A percentile compares a stretch with the other conserved stretches of the same genome.
Evolutionary conservation across 345 rosid species (phyloP).

Genomic region (Euphorbia lathyris): DNA sequence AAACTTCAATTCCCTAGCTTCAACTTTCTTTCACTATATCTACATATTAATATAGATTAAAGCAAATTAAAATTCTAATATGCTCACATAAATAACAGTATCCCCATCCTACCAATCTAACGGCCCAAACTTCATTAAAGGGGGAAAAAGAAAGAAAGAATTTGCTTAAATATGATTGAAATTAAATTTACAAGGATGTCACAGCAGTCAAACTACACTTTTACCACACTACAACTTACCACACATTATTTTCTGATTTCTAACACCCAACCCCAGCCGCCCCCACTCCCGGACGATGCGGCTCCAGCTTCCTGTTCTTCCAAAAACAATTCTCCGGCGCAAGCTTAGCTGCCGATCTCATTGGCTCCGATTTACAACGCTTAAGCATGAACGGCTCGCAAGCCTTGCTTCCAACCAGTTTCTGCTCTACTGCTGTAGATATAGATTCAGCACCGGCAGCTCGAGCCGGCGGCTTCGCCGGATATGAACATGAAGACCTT

Average conservation of each 20-base stretch:
- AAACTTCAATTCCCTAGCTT: too few relatives aligned
- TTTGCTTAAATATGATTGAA: background rate
- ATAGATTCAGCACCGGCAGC: conserved; percentile 32
- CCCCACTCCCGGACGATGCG: conserved; percentile 67
- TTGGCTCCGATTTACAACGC: conserved; percentile 95
- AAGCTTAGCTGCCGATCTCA: conserved; percentile 57
- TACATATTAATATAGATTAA: too few relatives aligned
- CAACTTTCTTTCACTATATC: too few relatives aligned
- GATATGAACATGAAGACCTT: conserved; percentile 78
- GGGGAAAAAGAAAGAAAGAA: background rate
- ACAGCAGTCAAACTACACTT: conserved; percentile 1
- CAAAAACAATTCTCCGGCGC: conserved; percentile 77
- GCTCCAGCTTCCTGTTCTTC: conserved; percentile 89
- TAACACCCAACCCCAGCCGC: conserved; percentile 57
- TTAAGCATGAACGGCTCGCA: conserved; percentile 64
- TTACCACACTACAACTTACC: conserved; percentile 22
- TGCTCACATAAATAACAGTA: too few relatives aligned
- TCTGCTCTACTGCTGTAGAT: conserved; percentile 51
- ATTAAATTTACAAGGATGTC: conserved; percentile 25
- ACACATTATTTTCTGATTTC: background rate
- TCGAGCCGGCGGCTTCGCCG: conserved; percentile 31
- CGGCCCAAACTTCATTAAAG: too few relatives aligned
- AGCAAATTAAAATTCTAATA: too few relatives aligned
- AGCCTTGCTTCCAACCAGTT: conserved; percentile 46
- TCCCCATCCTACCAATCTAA: background rate